Evolutionary conservation across 352 stramenopile genomes (phyloP).

Genomic region (Saprolegnia diclina): DNA sequence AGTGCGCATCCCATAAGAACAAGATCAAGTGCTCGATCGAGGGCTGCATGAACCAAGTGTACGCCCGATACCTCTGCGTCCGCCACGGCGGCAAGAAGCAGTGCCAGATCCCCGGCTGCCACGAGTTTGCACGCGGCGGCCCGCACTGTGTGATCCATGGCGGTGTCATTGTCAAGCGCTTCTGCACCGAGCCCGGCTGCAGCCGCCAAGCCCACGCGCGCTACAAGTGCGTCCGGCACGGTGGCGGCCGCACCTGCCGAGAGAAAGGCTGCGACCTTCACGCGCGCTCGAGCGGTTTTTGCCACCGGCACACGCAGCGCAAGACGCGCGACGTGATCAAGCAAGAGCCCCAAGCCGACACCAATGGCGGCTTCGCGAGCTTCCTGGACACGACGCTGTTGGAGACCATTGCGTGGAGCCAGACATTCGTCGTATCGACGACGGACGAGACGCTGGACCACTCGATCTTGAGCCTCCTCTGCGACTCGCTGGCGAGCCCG

Average conservation of each 20-base stretch:
- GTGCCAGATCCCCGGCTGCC: constrained; percentile 62
- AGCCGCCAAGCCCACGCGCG: constrained; percentile 65
- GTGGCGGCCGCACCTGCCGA: constrained; percentile 57
- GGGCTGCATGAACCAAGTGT: constrained; percentile 72
- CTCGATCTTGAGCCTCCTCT: background rate
- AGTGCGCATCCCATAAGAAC: constrained; percentile 25
- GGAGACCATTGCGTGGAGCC: background rate
- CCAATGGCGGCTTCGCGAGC: background rate
- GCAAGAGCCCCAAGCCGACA: background rate
- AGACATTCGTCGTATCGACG: background rate
- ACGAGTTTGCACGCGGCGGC: constrained; percentile 63
- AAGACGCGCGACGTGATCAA: background rate
- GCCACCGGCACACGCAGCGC: constrained; percentile 64
- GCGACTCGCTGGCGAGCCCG: background rate
- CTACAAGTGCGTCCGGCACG: constrained; percentile 69
- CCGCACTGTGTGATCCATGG: constrained; percentile 70
- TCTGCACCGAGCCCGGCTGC: constrained; percentile 69
- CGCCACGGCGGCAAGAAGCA: constrained; percentile 78
- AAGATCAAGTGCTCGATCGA: constrained; percentile 14
- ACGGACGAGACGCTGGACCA: background rate
- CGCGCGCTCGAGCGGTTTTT: constrained; percentile 55
- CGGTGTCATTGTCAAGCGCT: constrained; percentile 68
- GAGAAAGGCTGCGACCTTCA: constrained; percentile 69
- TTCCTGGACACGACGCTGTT: background rate
- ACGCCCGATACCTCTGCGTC: constrained; percentile 71